phyloP scores from a whole-genome alignment of 1,284 basidiomycete species.

The Ustilago sp. region DNA sequence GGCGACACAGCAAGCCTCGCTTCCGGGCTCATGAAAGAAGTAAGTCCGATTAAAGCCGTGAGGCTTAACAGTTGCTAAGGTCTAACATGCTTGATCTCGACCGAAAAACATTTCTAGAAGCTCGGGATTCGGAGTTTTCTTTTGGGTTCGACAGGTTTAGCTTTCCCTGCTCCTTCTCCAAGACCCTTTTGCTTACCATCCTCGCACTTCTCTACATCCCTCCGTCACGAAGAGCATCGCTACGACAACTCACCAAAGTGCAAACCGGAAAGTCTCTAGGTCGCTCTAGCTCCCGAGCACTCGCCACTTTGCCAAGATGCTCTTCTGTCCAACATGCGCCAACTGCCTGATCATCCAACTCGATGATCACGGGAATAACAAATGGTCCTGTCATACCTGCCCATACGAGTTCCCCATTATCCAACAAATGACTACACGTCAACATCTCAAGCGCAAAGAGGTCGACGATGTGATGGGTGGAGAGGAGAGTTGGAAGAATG shows the following conservation, averaged over 20 bases:
- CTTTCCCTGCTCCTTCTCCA: neutral
- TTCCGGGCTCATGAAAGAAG: neutral
- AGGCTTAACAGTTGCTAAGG: neutral
- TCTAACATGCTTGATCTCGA: neutral
- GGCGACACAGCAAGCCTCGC: neutral
- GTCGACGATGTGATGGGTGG: slow-evolving; percentile 71
- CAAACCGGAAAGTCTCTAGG: neutral
- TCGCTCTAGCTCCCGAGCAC: neutral
- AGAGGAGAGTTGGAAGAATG: slow-evolving; percentile 90
- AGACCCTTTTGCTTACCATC: too few species aligned
- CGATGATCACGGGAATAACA: slow-evolving; percentile 77
- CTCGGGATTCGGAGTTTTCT: slow-evolving; percentile 2
- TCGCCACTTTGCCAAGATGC: slow-evolving; percentile 73
- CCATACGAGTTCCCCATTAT: slow-evolving; percentile 92
- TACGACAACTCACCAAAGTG: too few species aligned
- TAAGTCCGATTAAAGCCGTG: neutral
- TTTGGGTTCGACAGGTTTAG: slow-evolving; percentile 2
- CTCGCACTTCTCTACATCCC: too few species aligned
- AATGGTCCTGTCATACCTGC: slow-evolving; percentile 94
- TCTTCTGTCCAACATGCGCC: slow-evolving; percentile 95
- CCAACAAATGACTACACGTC: slow-evolving; percentile 75
- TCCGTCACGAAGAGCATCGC: neutral
- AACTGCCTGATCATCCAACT: slow-evolving; percentile 83
- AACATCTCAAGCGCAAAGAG: slow-evolving; percentile 57
- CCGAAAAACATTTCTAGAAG: neutral